A percentile compares a stretch with the other conserved stretches of the same genome.
Conservation (phyloP, 208 protist genomes). For the Leishmania braziliensis region DNA sequence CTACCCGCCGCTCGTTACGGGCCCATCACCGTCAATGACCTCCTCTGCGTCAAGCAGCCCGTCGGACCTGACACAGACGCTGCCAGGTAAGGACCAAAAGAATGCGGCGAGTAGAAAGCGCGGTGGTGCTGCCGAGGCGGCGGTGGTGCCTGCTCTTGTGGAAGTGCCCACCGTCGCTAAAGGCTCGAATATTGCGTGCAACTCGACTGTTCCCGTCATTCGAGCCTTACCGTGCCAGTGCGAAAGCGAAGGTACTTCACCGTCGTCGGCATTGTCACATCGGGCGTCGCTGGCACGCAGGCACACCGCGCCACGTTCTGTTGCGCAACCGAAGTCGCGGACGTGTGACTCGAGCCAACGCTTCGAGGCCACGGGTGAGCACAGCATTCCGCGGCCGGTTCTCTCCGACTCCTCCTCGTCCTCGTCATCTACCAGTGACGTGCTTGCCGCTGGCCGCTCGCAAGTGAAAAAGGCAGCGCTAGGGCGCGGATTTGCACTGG, state of each 20-base stretch:
- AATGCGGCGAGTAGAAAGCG: background rate
- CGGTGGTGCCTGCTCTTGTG: background rate
- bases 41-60: slow-evolving; percentile 15
- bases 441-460: background rate
- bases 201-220: background rate
- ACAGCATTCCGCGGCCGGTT: background rate
- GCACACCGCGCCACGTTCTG: background rate
- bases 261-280: background rate
- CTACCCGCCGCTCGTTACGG: slow-evolving; percentile 13
- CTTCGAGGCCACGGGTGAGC: background rate
- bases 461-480: background rate
- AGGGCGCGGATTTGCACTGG: background rate
- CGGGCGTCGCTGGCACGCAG: background rate
- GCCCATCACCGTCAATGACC: slow-evolving; percentile 19
- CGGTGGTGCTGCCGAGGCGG: background rate
- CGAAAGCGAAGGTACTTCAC: background rate
- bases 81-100: background rate
- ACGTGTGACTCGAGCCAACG: background rate
- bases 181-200: background rate
- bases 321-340: background rate
- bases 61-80: background rate
- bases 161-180: background rate
- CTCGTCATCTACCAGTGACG: background rate
- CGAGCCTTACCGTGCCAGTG: background rate
- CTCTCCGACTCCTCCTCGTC: background rate